Conservation (phyloP, 225 moss, liverwort and hornwort genomes). For the Polytrichum formosum region DNA sequence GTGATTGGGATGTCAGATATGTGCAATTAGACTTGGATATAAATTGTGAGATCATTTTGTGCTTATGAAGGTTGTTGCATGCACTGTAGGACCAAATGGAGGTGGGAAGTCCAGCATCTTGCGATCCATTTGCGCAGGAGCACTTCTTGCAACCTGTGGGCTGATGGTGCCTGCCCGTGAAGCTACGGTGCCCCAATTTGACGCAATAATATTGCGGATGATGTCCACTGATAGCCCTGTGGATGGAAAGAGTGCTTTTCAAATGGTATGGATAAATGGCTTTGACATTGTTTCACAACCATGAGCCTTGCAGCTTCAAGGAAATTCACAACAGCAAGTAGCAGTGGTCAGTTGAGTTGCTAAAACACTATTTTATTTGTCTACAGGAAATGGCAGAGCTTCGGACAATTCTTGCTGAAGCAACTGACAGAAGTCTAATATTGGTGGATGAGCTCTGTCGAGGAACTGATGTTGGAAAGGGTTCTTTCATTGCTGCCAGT, state of each 20-base stretch:
- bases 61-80: constrained; percentile 20
- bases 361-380: neutral
- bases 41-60: neutral
- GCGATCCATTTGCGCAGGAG: constrained; percentile 85
- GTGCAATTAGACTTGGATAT: no score
- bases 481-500: constrained; percentile 90
- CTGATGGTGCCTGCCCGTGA: constrained; percentile 78
- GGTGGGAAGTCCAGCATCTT: constrained; percentile 97
- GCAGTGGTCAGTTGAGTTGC: neutral
- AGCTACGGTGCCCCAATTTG: constrained; percentile 71
- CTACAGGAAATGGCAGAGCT: constrained; percentile 93
- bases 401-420: constrained; percentile 76
- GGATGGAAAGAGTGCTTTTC: constrained; percentile 93
- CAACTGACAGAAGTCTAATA: constrained; percentile 77
- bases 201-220: constrained; percentile 96
- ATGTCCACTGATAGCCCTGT: constrained; percentile 94
- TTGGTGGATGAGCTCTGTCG: constrained; percentile 97
- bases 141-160: constrained; percentile 86
- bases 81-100: constrained; percentile 83
- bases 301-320: no score
- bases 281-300: neutral
- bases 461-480: constrained; percentile 95
- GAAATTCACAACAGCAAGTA: no score
- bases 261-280: constrained; percentile 58
- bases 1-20: no score